A percentile compares a stretch with the other conserved stretches of the same genome.
These are phyloP conservation scores for Daldinia sp. DNA, from an alignment of 2,329 filamentous ascomycete genomes.

Conservation along the genomic window DNA sequence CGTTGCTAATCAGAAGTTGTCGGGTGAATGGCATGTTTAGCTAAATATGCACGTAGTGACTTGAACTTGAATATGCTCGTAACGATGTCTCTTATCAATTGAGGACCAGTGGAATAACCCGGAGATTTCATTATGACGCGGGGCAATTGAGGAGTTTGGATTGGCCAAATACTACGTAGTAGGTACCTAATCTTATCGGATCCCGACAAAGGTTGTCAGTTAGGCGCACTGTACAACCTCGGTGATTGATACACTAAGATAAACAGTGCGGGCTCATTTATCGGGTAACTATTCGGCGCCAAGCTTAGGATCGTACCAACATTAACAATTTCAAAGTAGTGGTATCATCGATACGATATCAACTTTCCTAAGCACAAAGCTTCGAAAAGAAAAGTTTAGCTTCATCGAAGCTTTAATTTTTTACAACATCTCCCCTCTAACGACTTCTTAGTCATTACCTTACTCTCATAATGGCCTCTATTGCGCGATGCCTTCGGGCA, in stretches of 20 bases:
- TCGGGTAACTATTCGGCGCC: conserved; percentile 39
- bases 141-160: conserved; percentile 25
- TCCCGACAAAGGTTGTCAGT: not conserved
- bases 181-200: conserved; percentile 12
- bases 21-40: too few relatives aligned
- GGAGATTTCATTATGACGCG: conserved; percentile 37
- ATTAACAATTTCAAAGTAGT: conserved; percentile 35
- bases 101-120: conserved; percentile 25
- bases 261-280: conserved; percentile 29
- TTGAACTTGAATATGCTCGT: conserved; percentile 15
- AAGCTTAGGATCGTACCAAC: conserved; percentile 32
- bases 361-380: conserved; percentile 30
- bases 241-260: not conserved
- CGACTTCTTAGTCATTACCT: not conserved
- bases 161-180: conserved; percentile 17
- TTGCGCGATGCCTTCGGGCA: conserved; percentile 67
- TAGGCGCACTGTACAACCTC: not conserved
- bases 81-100: conserved; percentile 38
- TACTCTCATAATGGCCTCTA: conserved; percentile 61
- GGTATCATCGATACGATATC: conserved; percentile 42
- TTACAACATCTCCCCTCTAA: conserved; percentile 11
- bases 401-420: conserved; percentile 18
- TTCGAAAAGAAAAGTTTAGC: conserved; percentile 24
- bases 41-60: not conserved
- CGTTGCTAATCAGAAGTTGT: too few relatives aligned